Evolutionary conservation across 768 basidiomycete species (phyloP), one percentile per base, ranked within the genome.

Genomic region (Xerocomus brunneocitrinus): DNA sequence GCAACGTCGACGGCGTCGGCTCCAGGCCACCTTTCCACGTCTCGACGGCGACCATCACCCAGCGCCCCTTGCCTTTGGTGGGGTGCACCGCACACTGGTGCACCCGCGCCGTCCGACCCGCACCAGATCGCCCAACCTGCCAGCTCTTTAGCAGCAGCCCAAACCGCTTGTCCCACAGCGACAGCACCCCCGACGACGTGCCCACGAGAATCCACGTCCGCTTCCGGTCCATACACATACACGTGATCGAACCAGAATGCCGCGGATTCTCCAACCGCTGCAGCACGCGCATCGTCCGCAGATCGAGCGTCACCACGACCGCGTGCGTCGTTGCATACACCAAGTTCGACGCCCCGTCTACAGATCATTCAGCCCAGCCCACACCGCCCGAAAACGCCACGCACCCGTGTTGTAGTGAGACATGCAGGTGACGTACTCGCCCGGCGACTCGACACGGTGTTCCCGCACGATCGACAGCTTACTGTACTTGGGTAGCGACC

Each of bases 111-210:
- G 77, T 74, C 36, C 75, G 71, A 2, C 81, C 81, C 2, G 74
- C 73, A 10, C 77, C 73, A 4, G 80, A 76, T 6, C 76, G 74
- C 9, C 84, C 84, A 7, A 84, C 84, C 62, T 84, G 82, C 95
- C 95, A 98, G 55, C 85, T 90, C 67, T 89, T 89, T 58, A 98
- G 76, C 4, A 88, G 74, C 19, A 98, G 74, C 1, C 95, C 94
- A 60, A 98, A 99, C 9, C 95, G 87, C 40, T 92, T 83, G 71
- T 99, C 97, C 94, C 95, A 99, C 3, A 99, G 76, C 0, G 89
- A 84, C 12, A 98, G 72, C 13, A 87, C 82, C 5, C 95, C 97
- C 2, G 80, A 82, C 3, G 87, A 82, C 1, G 95, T 97, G 3
- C 91, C 95, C 16, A 89, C 84, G 12, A 97, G 76, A 25, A 95